Conservation (phyloP, 805 yeast genomes). For the Gaillardinia entomophila region DNA sequence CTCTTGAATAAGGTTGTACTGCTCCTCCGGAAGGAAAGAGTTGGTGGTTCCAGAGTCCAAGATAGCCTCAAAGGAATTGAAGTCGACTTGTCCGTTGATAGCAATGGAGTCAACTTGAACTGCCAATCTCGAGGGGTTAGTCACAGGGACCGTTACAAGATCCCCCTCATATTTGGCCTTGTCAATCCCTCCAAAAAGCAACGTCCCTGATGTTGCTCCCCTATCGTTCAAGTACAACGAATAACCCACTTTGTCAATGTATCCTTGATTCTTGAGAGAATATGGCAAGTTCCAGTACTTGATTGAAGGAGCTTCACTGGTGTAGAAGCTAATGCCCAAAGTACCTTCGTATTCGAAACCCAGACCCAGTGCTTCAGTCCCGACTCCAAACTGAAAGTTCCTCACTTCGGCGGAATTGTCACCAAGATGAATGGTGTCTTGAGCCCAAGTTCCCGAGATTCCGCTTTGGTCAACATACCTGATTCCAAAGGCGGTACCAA, state of each 20-base stretch:
- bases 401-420: not conserved
- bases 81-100: not conserved
- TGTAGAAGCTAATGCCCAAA: not conserved
- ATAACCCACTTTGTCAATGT: not conserved
- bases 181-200: conserved; percentile 8
- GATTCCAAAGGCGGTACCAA: conserved; percentile 8
- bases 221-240: not conserved
- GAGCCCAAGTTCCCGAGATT: not conserved
- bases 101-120: conserved; percentile 1
- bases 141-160: not conserved
- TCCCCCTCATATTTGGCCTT: conserved; percentile 6
- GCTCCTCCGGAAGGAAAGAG: conserved; percentile 1
- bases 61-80: conserved; percentile 1
- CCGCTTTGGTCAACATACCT: conserved; percentile 9
- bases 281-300: not conserved
- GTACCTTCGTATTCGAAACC: not conserved
- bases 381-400: not conserved
- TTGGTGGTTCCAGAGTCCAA: conserved; percentile 7
- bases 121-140: conserved; percentile 2
- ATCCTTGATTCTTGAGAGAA: not conserved
- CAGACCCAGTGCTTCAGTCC: not conserved
- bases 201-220: conserved; percentile 2
- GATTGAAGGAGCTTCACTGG: not conserved
- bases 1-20: conserved; percentile 1
- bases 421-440: not conserved